Conservation (phyloP, 495 filamentous ascomycete species). For the Aspergillus olivimuriae region DNA sequence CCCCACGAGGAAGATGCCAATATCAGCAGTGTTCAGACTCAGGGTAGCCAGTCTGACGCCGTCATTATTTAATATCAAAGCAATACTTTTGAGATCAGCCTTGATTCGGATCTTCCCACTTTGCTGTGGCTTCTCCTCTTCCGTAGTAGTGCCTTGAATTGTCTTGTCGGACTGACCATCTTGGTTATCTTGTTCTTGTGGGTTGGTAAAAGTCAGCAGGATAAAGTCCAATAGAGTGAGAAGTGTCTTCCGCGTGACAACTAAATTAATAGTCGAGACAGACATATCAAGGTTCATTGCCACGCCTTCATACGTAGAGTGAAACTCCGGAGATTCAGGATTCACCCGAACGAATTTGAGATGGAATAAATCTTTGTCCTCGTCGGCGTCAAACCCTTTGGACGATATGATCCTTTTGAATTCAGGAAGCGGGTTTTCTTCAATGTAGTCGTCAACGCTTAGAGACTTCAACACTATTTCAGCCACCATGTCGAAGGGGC, state of each 20-base stretch:
- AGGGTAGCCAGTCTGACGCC: conserved; percentile 90
- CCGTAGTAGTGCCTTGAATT: conserved; percentile 39
- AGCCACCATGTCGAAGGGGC: conserved; percentile 86
- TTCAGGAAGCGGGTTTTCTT: conserved; percentile 79
- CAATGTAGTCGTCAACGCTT: conserved; percentile 91
- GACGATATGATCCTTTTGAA: conserved; percentile 96
- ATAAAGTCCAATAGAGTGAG: conserved; percentile 94
- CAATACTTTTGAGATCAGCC: conserved; percentile 85
- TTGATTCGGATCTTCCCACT: conserved; percentile 70
- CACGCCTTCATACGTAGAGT: conserved; percentile 83
- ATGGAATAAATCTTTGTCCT: conserved; percentile 74
- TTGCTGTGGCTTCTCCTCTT: conserved; percentile 33
- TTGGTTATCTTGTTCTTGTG: conserved; percentile 39
- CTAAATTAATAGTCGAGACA: conserved; percentile 90
- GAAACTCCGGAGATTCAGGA: conserved; percentile 85
- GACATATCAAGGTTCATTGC: conserved; percentile 87
- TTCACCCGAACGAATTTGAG: conserved; percentile 88
- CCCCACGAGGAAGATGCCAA: conserved; percentile 82
- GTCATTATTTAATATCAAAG: conserved; percentile 95
- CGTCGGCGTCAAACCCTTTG: conserved; percentile 63
- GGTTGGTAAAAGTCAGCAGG: conserved; percentile 85
- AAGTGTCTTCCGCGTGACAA: conserved; percentile 89
- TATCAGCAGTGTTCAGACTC: conserved; percentile 83
- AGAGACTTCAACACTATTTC: conserved; percentile 81
- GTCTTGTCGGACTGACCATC: conserved; percentile 32